These are phyloP conservation scores for Neurospora sp. DNA, from an alignment of 495 filamentous ascomycete genomes.

Conservation along the genomic window DNA sequence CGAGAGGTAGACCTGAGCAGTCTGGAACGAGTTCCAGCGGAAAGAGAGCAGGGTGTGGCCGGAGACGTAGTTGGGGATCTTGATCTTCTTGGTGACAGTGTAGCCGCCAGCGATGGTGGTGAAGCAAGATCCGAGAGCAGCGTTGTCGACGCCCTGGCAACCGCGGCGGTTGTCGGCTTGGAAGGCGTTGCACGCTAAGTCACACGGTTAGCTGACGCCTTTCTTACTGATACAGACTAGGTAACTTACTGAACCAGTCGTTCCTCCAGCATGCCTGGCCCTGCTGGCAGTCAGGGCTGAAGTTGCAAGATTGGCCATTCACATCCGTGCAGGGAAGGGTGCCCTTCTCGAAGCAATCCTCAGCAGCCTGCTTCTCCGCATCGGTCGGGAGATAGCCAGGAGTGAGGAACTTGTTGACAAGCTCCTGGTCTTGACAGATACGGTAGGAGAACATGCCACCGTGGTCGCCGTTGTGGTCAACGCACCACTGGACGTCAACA, in stretches of 20 bases:
- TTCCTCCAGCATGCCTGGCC: constrained; percentile 41
- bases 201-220: not conserved
- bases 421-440: constrained; percentile 41
- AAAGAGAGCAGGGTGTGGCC: constrained; percentile 43
- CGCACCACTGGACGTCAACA: constrained; percentile 46
- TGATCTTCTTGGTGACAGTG: constrained; percentile 45
- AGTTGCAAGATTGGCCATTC: constrained; percentile 40
- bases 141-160: constrained; percentile 43
- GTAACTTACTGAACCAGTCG: constrained; percentile 40
- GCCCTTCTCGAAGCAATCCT: constrained; percentile 43
- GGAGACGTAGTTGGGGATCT: constrained; percentile 34
- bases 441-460: constrained; percentile 51
- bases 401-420: constrained; percentile 43
- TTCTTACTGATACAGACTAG: not conserved
- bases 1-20: constrained; percentile 43
- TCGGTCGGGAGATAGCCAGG: constrained; percentile 40
- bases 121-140: constrained; percentile 34
- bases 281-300: constrained; percentile 39
- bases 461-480: constrained; percentile 50
- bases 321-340: constrained; percentile 43
- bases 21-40: constrained; percentile 50
- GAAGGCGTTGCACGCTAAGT: constrained; percentile 36
- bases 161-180: constrained; percentile 17
- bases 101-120: constrained; percentile 46
- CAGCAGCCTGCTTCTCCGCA: constrained; percentile 44